Base-by-base conservation (phyloP, 495 filamentous ascomycete species). In the Massariosphaeria phaeospora region DNA sequence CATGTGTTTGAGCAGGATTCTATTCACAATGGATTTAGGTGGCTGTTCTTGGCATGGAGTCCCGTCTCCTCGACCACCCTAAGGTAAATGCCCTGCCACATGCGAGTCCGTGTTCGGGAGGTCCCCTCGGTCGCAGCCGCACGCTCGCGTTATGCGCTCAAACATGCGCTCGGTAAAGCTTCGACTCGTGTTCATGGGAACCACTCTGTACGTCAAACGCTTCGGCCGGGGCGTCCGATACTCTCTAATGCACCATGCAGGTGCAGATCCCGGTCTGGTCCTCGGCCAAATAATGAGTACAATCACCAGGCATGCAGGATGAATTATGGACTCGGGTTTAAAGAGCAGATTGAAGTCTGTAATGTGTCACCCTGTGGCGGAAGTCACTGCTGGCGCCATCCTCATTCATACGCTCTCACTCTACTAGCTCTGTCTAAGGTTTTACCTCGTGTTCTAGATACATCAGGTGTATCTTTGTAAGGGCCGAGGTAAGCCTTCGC, bases 81-180 rank as follows among this genome's bases (percentile, higher is more conserved):
- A 17, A 23, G 38, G 38, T 21, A 40, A 5, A 4, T 23, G 38
- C 15, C n/a, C 5, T 18, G 15, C 7, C 38, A 38, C n/a, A 15
- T 12, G 13, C n/a, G 12, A 15, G 20, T 12, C 34, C n/a, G 20
- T 15, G 34, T 38, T 13, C 20, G 38, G 38, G 38, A 40, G 38
- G 38, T 40, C 8, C 17, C 13, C 20, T 23, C 6, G 38, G 15
- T 40, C 38, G 38, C 38, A 40, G 38, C 2, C 38, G 24, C n/a
- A 40, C 24, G 8, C 15, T 21, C 38, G 13, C 12, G 33, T 48
- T 48, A 48, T 48, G 33, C 9, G 15, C 46, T 48, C 46, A 48
- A 35, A 34, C 46, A 11, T 48, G 46, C 46, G 29, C 46, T 48
- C 46, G 30, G 38, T 45, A 30, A 29, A 17, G 23, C 41, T 30